Conservation (phyloP, 176 grass and related monocot species). For the Hyparrhenia diplandra region DNA sequence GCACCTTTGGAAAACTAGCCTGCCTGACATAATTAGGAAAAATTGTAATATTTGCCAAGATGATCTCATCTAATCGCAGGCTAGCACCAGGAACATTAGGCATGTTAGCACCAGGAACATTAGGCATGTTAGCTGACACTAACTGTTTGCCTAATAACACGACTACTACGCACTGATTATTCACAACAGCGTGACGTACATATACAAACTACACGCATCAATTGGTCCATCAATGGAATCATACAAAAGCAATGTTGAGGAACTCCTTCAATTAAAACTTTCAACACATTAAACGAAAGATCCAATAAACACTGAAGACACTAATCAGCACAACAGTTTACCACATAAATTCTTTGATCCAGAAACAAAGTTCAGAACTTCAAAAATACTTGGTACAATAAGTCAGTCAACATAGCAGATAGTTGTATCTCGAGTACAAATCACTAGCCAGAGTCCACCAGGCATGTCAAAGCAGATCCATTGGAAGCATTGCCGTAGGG, state of each 20-base stretch:
- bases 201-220: no score
- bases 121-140: no score
- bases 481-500: neutral
- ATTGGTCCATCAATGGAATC: neutral
- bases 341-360: neutral
- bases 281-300: neutral
- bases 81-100: no score
- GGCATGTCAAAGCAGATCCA: conserved; percentile 18
- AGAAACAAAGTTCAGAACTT: conserved; percentile 6
- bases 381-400: neutral
- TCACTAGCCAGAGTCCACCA: conserved; percentile 7
- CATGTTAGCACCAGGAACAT: no score
- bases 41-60: no score
- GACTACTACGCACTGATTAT: no score
- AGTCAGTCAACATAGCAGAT: neutral
- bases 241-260: neutral
- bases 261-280: neutral
- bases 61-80: no score
- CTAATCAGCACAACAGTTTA: neutral
- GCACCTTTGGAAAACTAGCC: no score
- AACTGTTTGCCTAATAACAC: no score
- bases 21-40: no score
- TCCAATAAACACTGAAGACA: neutral
- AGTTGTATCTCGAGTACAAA: neutral
- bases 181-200: neutral